phyloP scores from a whole-genome alignment of 768 basidiomycete species.

The Mycena olivaceomarginata region DNA sequence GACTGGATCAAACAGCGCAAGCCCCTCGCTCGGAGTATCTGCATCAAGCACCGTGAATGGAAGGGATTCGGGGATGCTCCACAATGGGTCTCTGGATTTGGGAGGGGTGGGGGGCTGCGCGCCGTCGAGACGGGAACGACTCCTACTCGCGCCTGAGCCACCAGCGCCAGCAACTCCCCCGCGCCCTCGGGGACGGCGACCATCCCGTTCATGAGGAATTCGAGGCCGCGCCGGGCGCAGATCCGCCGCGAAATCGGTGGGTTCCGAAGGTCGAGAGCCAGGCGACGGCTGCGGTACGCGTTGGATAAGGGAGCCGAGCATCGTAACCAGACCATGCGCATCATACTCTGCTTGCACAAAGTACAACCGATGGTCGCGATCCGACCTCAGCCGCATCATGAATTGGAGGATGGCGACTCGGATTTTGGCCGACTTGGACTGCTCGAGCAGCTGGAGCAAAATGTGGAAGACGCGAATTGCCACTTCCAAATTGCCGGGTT shows the following conservation, averaged over 20 bases:
- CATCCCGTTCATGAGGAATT: slow-evolving; percentile 70
- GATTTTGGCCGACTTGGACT: slow-evolving; percentile 73
- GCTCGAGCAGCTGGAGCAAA: slow-evolving; percentile 67
- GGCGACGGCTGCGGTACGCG: slow-evolving; percentile 55
- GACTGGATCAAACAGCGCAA: slow-evolving; percentile 78
- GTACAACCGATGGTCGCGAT: slow-evolving; percentile 92
- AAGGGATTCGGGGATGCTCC: slow-evolving; percentile 81
- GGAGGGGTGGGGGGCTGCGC: slow-evolving; percentile 50
- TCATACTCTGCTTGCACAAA: slow-evolving; percentile 75
- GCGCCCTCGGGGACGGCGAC: slow-evolving; percentile 71
- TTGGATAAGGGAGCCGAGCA: slow-evolving; percentile 80
- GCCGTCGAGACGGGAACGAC: slow-evolving; percentile 71
- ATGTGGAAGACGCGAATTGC: slow-evolving; percentile 72
- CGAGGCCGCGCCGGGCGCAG: slow-evolving; percentile 68
- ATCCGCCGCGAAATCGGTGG: slow-evolving; percentile 49
- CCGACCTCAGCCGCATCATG: slow-evolving; percentile 91
- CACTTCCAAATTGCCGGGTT: slow-evolving; percentile 67
- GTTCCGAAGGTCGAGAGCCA: slow-evolving; percentile 30
- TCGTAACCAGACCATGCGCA: slow-evolving; percentile 71
- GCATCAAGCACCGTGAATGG: slow-evolving; percentile 73
- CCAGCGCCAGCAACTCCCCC: slow-evolving; percentile 67
- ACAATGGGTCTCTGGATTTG: slow-evolving; percentile 71
- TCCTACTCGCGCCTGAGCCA: slow-evolving; percentile 72
- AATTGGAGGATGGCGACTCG: slow-evolving; percentile 89
- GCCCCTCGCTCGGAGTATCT: slow-evolving; percentile 80